Base-by-base conservation (phyloP, 768 basidiomycete species). In the Pilatotrama ljubarskyi region DNA sequence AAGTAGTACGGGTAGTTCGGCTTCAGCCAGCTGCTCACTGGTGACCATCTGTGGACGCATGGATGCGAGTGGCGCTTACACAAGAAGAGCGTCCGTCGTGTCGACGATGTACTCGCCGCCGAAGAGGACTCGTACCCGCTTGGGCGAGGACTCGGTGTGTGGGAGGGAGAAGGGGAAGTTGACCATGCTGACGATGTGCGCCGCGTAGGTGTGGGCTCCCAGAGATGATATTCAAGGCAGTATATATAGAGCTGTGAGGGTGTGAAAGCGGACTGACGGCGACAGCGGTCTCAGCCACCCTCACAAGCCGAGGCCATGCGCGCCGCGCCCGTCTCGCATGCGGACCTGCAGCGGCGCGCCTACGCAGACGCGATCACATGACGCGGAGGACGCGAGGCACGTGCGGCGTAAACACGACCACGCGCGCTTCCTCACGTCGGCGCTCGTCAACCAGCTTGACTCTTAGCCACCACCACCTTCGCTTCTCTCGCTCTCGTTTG, bases 81-180 rank as follows among this genome's bases (percentile, higher is more conserved):
- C 84, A 20, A 85, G 75, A 64, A 82, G 86, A 17, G 85, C 78
- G 10, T 80, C 74, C n/a, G 58, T 73, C 0, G 82, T 83, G 64
- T 87, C 85, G 44, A 86, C 75, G 42, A 88, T 67, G 52, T 78
- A 80, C 49, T 77, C 69, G 1, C 83, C 83, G 5, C 69, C 75
- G 47, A 83, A 82, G 37, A 85, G 69, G 9, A 80, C 84, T 58
- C 85, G 77, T 17, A 87, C 74, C 13, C 84, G 80, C 66, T 78
- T 85, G 15, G 66, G 68, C 6, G 75, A 74, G 43, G 77, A 68
- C 67, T 87, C 84, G 32, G 83, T 71, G 65, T 79, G 74, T 4
- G 80, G 78, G 6, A 76, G 63, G n/a, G 73, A 66, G 64, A 79
- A 79, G 6, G 76, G 75, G 3, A 70, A 53, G 13, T 15, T 36